Evolutionary conservation across 2,329 filamentous ascomycete species (phyloP).

Genomic region (Mariannaea sp.): DNA sequence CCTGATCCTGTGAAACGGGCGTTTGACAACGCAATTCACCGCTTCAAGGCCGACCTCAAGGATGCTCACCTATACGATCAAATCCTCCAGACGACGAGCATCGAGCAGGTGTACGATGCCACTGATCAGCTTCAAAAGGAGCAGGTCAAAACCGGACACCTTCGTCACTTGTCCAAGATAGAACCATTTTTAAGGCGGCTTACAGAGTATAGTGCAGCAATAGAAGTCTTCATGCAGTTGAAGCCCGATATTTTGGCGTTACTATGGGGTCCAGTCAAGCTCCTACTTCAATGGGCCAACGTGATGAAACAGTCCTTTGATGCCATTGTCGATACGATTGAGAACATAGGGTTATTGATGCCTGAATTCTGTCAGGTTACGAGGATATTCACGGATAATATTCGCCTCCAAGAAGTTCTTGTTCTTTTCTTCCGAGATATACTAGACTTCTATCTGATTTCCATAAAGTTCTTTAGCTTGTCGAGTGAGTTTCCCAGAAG

Average conservation of each 20-base stretch:
- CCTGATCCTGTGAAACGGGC: background rate
- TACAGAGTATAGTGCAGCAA: background rate
- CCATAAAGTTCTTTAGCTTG: conserved; percentile 8
- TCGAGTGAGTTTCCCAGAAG: conserved; percentile 16
- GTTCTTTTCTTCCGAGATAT: conserved; percentile 19
- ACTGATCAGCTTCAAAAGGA: conserved; percentile 42
- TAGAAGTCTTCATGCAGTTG: conserved; percentile 13
- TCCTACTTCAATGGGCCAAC: conserved; percentile 4
- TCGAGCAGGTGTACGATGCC: conserved; percentile 41
- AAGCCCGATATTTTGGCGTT: conserved; percentile 17
- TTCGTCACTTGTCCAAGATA: conserved; percentile 41
- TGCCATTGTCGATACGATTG: background rate
- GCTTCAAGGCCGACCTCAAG: conserved; percentile 24
- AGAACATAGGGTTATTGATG: conserved; percentile 1
- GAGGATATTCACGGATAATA: background rate
- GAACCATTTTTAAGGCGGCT: conserved; percentile 36
- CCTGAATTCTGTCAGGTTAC: conserved; percentile 1
- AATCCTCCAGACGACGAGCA: conserved; percentile 33
- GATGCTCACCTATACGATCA: conserved; percentile 20
- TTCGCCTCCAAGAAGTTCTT: background rate
- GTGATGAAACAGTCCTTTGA: conserved; percentile 2
- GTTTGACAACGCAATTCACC: conserved; percentile 8
- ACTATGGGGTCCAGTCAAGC: conserved; percentile 21
- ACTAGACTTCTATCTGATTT: conserved; percentile 13
- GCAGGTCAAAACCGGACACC: conserved; percentile 31